Base-by-base conservation (phyloP, 306 rosid species). In the Gynostemma pentaphyllum region DNA sequence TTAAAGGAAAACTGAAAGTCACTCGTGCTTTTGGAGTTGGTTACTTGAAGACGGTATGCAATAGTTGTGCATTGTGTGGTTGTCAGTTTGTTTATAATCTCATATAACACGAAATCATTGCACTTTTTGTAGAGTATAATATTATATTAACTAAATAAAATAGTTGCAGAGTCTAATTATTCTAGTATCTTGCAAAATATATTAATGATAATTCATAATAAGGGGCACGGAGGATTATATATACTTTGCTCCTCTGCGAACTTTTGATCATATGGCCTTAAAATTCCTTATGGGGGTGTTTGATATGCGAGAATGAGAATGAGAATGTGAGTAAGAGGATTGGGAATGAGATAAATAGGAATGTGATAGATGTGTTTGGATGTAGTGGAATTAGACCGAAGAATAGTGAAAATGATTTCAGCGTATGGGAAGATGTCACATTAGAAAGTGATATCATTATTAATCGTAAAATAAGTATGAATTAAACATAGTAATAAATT, bases 21-120 rank as follows among this genome's bases (percentile, higher is more conserved):
- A 86, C 97, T 73, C 97, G 99, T 12, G 99, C 99, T 23, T 76
- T 92, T 65, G 99, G 99, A 69, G 99, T 92, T 70, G 99, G 99
- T 74, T 92, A 92, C 81, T 80, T 92, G 80, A 92, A 92, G 82
- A 84, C 87, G 96, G 99, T 92, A 68, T 0, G 57, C 15, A 3
- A 61, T 49, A 61, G 23, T 61, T 39, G 24, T 61, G 15, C 37
- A 61, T 39, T 41, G 36, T 19, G 36, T 61, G 66, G 49, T 37
- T 61, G 23, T 24, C 50, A 22, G 34, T 61, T 8, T 60, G 66
- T 19, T 37, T 36, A 61, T 29, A 54, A 18, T 56, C 63, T 61
- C 36, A 60, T 60, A 60, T 60, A 40, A 40, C 36, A 61, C 36
- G 22, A 39, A 13, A 61, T 23, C 37, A 41, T 61, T 40, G 22